These are phyloP conservation scores for Tympanopsis confertula DNA, from an alignment of 2,329 filamentous ascomycete species.

Conservation along the genomic window DNA sequence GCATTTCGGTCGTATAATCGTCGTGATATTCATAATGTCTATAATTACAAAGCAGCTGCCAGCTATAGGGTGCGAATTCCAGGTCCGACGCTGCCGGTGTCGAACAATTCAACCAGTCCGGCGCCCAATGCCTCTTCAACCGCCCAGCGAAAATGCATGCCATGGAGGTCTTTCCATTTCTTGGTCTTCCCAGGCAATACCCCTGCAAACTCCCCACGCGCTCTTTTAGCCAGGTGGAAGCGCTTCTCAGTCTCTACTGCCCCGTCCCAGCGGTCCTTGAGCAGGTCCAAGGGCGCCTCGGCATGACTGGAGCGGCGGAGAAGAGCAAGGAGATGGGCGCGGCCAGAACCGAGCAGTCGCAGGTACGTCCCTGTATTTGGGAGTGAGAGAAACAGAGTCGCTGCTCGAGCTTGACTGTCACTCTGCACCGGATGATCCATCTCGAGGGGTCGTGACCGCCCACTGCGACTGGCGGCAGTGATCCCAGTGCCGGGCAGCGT, in stretches of 20 bases:
- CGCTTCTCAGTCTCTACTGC: constrained; percentile 32
- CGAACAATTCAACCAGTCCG: constrained; percentile 48
- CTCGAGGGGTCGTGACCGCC: too few relatives aligned
- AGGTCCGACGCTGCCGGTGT: constrained; percentile 48
- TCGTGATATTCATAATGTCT: too few relatives aligned
- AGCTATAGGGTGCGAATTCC: constrained; percentile 29
- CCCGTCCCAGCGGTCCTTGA: constrained; percentile 54
- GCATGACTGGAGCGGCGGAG: constrained; percentile 36
- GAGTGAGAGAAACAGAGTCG: constrained; percentile 36
- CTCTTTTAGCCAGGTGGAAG: constrained; percentile 34
- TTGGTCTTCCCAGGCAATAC: constrained; percentile 46
- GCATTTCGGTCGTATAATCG: too few relatives aligned
- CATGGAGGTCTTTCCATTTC: constrained; percentile 50
- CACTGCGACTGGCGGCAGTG: constrained; percentile 11
- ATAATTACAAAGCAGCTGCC: too few relatives aligned
- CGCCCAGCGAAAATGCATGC: constrained; percentile 47
- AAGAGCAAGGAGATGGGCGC: constrained; percentile 38
- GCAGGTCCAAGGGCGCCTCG: constrained; percentile 38
- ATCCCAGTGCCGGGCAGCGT: constrained; percentile 11
- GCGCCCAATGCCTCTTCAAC: constrained; percentile 48
- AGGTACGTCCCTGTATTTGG: constrained; percentile 49
- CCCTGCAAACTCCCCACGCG: constrained; percentile 41
- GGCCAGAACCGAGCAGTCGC: constrained; percentile 38
- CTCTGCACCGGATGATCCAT: background rate
- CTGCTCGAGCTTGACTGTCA: constrained; percentile 9